These are phyloP conservation scores for Cladosporium sp. DNA, from an alignment of 2,329 filamentous ascomycete species.

Conservation along the genomic window DNA sequence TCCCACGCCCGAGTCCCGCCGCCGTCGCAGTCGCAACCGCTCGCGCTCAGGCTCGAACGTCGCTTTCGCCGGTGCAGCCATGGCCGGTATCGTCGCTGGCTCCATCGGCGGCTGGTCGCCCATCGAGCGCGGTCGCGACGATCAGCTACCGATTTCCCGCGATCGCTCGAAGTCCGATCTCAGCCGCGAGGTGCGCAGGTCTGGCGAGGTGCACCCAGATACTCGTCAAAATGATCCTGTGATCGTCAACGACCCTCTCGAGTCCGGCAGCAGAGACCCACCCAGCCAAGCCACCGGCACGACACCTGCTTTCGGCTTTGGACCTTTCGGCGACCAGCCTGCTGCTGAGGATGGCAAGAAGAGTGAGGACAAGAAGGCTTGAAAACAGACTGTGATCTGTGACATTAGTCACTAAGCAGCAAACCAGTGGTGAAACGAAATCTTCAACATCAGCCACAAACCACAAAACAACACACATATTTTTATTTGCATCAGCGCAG, in stretches of 20 bases:
- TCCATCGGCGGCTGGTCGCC: conserved; percentile 72
- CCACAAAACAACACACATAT: not conserved
- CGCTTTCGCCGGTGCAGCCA: conserved; percentile 70
- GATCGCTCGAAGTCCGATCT: conserved; percentile 29
- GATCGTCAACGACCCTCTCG: conserved; percentile 39
- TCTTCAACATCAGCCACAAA: not conserved
- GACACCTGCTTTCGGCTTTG: conserved; percentile 40
- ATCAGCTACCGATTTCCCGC: conserved; percentile 35
- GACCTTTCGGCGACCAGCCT: conserved; percentile 40
- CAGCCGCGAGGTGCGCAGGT: conserved; percentile 34
- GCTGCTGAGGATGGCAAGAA: conserved; percentile 10
- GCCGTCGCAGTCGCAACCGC: conserved; percentile 46
- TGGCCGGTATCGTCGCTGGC: conserved; percentile 78
- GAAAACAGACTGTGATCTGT: not conserved
- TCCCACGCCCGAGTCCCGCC: conserved; percentile 52
- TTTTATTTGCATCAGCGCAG: not conserved
- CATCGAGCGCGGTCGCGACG: conserved; percentile 47
- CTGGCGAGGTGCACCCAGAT: conserved; percentile 45
- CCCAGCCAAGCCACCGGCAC: conserved; percentile 43
- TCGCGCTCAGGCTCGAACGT: conserved; percentile 67
- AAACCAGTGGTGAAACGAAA: not conserved
- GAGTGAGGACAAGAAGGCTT: conserved; percentile 33
- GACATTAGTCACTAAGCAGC: not conserved
- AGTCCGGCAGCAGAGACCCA: conserved; percentile 27
- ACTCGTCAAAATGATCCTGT: conserved; percentile 47